A percentile compares a stretch with the other conserved stretches of the same genome.
phyloP scores from a whole-genome alignment of 129 eudicot genomes.

The Flaveria bidentis region DNA sequence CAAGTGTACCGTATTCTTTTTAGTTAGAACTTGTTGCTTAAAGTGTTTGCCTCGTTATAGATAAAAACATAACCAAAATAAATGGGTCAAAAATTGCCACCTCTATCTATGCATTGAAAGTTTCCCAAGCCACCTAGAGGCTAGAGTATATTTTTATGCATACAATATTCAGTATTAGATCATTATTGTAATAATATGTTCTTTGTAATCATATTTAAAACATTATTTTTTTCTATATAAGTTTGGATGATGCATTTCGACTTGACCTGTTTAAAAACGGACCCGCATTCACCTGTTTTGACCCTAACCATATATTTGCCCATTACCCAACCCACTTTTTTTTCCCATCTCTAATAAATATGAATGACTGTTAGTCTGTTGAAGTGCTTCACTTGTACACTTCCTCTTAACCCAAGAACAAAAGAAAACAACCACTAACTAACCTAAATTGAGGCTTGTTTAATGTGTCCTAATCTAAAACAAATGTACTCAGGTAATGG shows the following conservation, averaged over 20 bases:
- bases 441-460: not conserved
- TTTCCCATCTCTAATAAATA: not conserved
- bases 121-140: not conserved
- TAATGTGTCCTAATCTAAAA: constrained; percentile 7
- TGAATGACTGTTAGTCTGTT: not conserved
- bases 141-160: not conserved
- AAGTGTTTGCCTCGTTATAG: not conserved
- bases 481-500: constrained; percentile 78
- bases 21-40: not conserved
- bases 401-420: not conserved
- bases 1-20: not conserved
- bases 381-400: not conserved
- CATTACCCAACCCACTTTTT: not conserved
- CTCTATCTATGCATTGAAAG: not conserved
- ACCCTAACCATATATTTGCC: not conserved
- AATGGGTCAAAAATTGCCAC: constrained; percentile 2
- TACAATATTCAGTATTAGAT: not conserved
- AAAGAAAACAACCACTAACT: not conserved
- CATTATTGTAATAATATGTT: not conserved
- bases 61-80: constrained; percentile 8
- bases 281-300: not conserved
- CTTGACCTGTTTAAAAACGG: not conserved
- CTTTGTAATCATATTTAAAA: not conserved
- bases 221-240: not conserved
- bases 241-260: not conserved